phyloP scores from a whole-genome alignment of 2,329 filamentous ascomycete genomes.

The Verticillium nonalfalfae region DNA sequence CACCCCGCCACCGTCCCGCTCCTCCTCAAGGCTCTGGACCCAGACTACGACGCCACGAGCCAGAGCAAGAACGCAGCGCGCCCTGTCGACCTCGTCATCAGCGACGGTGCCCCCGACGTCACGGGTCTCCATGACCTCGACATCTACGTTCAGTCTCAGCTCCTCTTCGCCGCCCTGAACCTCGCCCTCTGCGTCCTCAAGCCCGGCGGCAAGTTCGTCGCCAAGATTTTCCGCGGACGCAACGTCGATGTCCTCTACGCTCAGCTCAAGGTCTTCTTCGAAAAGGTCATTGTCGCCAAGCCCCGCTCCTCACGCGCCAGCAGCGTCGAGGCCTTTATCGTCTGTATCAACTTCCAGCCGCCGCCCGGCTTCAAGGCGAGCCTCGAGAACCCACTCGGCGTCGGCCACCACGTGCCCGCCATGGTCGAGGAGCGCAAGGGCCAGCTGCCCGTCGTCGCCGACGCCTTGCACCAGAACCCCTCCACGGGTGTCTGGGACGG shows the following conservation, averaged over 20 bases:
- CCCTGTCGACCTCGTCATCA: slow-evolving; percentile 88
- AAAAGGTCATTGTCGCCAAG: slow-evolving; percentile 83
- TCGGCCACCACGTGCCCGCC: slow-evolving; percentile 46
- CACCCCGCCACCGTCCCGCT: slow-evolving; percentile 92
- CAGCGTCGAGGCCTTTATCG: slow-evolving; percentile 93
- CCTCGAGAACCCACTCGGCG: slow-evolving; percentile 67
- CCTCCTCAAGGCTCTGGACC: slow-evolving; percentile 77
- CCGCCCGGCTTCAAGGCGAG: slow-evolving; percentile 71
- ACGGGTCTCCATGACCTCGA: slow-evolving; percentile 95
- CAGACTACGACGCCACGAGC: slow-evolving; percentile 49
- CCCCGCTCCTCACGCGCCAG: slow-evolving; percentile 91
- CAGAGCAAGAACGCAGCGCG: slow-evolving; percentile 53
- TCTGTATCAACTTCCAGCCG: slow-evolving; percentile 83
- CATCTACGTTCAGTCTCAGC: slow-evolving; percentile 94
- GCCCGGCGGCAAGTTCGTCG: slow-evolving; percentile 92
- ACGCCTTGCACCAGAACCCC: slow-evolving; percentile 38
- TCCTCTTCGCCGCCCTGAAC: slow-evolving; percentile 90
- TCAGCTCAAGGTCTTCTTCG: slow-evolving; percentile 88
- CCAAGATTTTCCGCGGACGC: slow-evolving; percentile 92
- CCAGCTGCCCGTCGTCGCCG: slow-evolving; percentile 32
- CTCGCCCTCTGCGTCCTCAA: slow-evolving; percentile 87
- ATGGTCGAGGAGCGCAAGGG: slow-evolving; percentile 39
- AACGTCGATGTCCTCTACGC: slow-evolving; percentile 96
- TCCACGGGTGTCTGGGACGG: slow-evolving; percentile 35
- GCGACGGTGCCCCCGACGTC: slow-evolving; percentile 92